phyloP scores from a whole-genome alignment of 2,329 filamentous ascomycete genomes.

The Colletotrichum sp. region DNA sequence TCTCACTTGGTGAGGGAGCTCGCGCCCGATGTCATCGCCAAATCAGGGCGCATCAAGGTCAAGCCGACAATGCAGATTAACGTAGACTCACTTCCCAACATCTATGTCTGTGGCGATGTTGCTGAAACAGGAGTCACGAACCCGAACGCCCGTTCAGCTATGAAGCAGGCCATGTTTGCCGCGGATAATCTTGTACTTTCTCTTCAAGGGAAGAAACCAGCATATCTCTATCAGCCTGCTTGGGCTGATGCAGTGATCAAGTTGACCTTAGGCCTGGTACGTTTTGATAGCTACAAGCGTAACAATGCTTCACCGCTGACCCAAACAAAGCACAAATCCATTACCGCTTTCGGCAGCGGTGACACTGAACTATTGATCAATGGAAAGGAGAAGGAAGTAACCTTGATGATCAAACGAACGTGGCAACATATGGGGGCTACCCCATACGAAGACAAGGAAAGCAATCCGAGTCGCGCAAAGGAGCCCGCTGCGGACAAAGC shows the following conservation, averaged over 20 bases:
- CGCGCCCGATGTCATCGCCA: constrained; percentile 47
- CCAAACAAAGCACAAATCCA: constrained; percentile 44
- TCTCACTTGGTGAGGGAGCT: constrained; percentile 51
- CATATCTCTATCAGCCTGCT: constrained; percentile 42
- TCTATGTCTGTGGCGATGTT: constrained; percentile 71
- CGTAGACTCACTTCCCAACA: constrained; percentile 49
- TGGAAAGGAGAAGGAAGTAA: constrained; percentile 44
- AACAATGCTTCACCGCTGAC: background rate
- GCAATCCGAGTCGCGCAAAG: background rate
- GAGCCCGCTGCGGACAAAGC: background rate
- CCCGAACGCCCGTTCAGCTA: constrained; percentile 60
- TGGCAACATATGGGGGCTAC: constrained; percentile 50
- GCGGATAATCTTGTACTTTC: constrained; percentile 58
- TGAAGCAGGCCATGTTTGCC: constrained; percentile 56
- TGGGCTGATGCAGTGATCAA: constrained; percentile 58
- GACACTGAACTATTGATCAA: constrained; percentile 46
- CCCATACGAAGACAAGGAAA: constrained; percentile 45
- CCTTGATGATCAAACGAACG: constrained; percentile 45
- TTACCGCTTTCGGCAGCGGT: constrained; percentile 47
- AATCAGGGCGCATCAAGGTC: constrained; percentile 56
- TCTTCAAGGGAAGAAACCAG: constrained; percentile 44
- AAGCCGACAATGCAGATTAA: constrained; percentile 61
- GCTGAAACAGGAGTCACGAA: constrained; percentile 54
- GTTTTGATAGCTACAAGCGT: constrained; percentile 17
- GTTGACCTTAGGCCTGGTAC: constrained; percentile 57